phyloP scores from a whole-genome alignment of 306 rosid species.

The Corylus heterophylla region DNA sequence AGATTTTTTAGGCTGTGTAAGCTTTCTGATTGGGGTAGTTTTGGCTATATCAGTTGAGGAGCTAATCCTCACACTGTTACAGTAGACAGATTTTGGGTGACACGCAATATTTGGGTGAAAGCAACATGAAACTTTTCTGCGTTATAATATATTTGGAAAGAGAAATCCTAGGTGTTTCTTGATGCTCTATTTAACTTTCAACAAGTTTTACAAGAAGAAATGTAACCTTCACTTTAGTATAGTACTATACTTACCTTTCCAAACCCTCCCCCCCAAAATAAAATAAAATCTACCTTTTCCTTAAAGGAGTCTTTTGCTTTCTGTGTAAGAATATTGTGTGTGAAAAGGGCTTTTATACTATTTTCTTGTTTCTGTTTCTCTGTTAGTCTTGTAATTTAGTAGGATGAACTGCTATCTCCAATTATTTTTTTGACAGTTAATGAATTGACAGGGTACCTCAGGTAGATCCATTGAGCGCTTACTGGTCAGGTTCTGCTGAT shows the following conservation, averaged over 20 bases:
- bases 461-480: conserved; percentile 68
- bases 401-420: conserved; percentile 22
- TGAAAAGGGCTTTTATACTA: neutral
- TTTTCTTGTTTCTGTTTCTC: neutral
- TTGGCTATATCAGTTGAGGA: neutral
- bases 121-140: neutral
- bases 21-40: neutral
- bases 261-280: no score
- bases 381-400: neutral
- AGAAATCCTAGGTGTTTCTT: neutral
- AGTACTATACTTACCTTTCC: no score
- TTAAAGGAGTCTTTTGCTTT: neutral
- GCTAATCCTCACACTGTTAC: neutral
- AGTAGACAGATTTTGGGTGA: neutral
- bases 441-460: conserved; percentile 76
- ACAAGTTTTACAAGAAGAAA: neutral
- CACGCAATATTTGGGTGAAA: neutral
- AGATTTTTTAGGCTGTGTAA: neutral
- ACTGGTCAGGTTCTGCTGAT: conserved; percentile 67
- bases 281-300: neutral
- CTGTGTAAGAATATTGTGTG: neutral
- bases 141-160: neutral
- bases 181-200: neutral
- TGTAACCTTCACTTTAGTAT: neutral
- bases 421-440: conserved; percentile 35